phyloP scores from a whole-genome alignment of 73 alveolate genomes.

The Tetrahymena borealis region DNA sequence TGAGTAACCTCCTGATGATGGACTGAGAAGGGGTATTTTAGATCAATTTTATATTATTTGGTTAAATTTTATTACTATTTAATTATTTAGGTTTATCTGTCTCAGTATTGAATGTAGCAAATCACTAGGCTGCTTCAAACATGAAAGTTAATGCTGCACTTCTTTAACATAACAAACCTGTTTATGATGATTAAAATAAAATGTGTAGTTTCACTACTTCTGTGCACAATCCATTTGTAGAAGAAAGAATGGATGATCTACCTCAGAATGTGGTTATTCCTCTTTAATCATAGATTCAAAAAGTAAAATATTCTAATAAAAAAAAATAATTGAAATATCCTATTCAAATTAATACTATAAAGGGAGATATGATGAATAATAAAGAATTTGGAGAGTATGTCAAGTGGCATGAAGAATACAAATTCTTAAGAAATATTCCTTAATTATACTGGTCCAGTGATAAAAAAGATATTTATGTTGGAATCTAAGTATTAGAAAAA shows the following conservation, averaged over 20 bases:
- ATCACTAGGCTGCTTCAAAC: conserved; percentile 44
- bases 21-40: not conserved
- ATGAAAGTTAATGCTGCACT: conserved; percentile 56
- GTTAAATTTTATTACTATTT: not conserved
- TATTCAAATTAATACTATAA: no score
- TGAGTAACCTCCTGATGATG: not conserved
- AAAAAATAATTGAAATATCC: no score
- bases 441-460: not conserved
- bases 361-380: conserved; percentile 29
- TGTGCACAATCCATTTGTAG: conserved; percentile 34
- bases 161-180: conserved; percentile 56
- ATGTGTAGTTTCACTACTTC: conserved; percentile 34
- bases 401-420: conserved; percentile 19
- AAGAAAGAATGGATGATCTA: conserved; percentile 8
- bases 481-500: conserved; percentile 27
- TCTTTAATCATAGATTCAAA: not conserved
- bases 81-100: not conserved
- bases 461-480: conserved; percentile 35
- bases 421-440: conserved; percentile 23
- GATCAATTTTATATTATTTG: not conserved
- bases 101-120: conserved; percentile 6
- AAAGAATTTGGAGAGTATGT: conserved; percentile 12
- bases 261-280: not conserved
- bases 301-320: not conserved
- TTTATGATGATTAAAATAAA: conserved; percentile 36